These are phyloP conservation scores for Dactylonectria estremocensis DNA, from an alignment of 2,329 filamentous ascomycete genomes.

Conservation along the genomic window DNA sequence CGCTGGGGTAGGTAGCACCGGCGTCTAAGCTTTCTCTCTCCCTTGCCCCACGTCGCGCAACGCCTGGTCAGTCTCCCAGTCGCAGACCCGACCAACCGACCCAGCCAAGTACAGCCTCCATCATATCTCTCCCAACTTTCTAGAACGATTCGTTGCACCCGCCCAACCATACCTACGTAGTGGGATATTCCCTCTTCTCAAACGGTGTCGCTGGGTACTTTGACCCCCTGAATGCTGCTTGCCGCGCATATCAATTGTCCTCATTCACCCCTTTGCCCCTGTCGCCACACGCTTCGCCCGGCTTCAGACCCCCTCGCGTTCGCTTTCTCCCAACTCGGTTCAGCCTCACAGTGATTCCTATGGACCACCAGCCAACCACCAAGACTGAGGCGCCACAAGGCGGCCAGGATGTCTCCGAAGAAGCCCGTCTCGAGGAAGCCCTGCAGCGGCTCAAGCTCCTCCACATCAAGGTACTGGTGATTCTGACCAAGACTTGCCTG, in stretches of 20 bases:
- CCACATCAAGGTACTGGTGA: constrained; percentile 65
- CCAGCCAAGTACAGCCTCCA: constrained; percentile 29
- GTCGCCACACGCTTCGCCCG: neutral
- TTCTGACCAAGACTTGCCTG: constrained; percentile 26
- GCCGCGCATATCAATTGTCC: constrained; percentile 10
- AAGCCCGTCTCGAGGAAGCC: constrained; percentile 65
- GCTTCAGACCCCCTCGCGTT: neutral
- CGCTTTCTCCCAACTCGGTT: constrained; percentile 10
- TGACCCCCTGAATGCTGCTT: constrained; percentile 20
- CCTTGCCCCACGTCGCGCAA: constrained; percentile 42
- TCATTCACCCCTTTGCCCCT: constrained; percentile 12
- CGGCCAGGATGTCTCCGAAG: constrained; percentile 59
- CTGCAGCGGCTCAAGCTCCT: constrained; percentile 67
- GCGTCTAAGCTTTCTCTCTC: constrained; percentile 44
- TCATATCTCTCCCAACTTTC: constrained; percentile 33
- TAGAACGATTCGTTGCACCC: constrained; percentile 41
- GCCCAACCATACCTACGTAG: constrained; percentile 6
- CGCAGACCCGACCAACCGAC: constrained; percentile 4
- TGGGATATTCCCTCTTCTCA: constrained; percentile 20
- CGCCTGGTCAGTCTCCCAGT: neutral
- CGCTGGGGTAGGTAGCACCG: constrained; percentile 39
- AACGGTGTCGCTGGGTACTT: constrained; percentile 31
- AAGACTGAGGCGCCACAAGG: constrained; percentile 40
- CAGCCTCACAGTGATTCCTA: constrained; percentile 24
- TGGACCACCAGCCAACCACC: constrained; percentile 42